Base-by-base conservation (phyloP, 2,329 filamentous ascomycete species). In the Dryadomyces quercivorus region DNA sequence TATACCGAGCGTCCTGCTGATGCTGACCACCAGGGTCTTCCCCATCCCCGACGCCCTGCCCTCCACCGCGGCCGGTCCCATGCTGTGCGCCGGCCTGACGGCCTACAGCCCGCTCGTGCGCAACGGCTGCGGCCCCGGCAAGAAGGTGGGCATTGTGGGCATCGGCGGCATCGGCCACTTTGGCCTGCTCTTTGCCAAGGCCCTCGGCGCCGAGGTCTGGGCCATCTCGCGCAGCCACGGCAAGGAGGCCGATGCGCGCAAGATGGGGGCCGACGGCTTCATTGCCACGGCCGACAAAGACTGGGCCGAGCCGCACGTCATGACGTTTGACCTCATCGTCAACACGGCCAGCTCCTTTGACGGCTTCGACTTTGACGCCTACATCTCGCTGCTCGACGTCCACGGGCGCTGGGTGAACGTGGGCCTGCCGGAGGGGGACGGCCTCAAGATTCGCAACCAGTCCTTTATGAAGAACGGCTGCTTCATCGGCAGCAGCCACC, bases 51-150 rank as follows among this genome's bases (percentile, higher is more conserved):
- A 90, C 36, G 80, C 75, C 52, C 76, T 94, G 48, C 63, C 73
- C 10, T 78, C 75, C 60, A 68, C 71, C 54, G 69, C 83, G 51
- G 86, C 84, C 1, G 88, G 87, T 1, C 86, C 86, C 10, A 89
- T 91, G 85, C 77, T 93, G 61, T 94, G 89, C 69, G 89, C 87
- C 44, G 89, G 89, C 59, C 75, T 94, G 60, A 94, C 89, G 3
- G 82, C 82, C 56, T 94, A 83, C 72, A 85, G 80, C 57, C 88
- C 89, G 1, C 75, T 95, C 15, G 83, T 87, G 59, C 79, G 88
- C 50, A 83, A 90, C 63, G 86, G 86, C 21, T 77, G 78, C 57
- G 86, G 86, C 0, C 85, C 85, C 1, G 88, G 88, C 58, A 88
- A 87, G 74, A 88, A 88, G 72, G 81, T 90, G 21, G 86, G 78